Evolutionary conservation across 2,329 filamentous ascomycete species (phyloP).

Genomic region (Beauveria scarabaeidicola): DNA sequence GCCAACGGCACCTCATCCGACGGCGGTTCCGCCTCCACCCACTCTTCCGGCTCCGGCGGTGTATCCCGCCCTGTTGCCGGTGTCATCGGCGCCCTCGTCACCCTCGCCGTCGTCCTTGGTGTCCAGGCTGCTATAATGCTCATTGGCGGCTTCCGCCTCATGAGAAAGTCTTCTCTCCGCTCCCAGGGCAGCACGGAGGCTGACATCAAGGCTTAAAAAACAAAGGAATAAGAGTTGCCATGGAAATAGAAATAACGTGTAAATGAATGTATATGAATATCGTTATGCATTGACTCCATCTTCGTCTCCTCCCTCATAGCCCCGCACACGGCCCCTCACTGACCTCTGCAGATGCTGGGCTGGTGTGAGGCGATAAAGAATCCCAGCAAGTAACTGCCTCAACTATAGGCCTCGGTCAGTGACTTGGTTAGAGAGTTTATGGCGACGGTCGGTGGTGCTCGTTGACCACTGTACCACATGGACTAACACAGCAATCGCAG

Average conservation of each 20-base stretch:
- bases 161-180: constrained; percentile 36
- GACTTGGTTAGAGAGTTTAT: too few species aligned
- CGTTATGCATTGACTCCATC: not conserved
- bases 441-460: too few species aligned
- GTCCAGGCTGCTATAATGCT: constrained; percentile 35
- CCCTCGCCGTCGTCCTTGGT: constrained; percentile 40
- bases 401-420: too few species aligned
- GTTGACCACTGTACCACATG: too few species aligned
- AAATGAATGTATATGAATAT: not conserved
- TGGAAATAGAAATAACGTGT: not conserved
- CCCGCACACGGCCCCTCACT: too few species aligned
- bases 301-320: too few species aligned
- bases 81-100: constrained; percentile 68
- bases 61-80: constrained; percentile 68
- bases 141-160: constrained; percentile 36
- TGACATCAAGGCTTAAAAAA: not conserved
- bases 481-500: too few species aligned
- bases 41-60: constrained; percentile 25
- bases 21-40: constrained; percentile 17
- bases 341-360: too few species aligned
- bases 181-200: constrained; percentile 5
- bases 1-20: constrained; percentile 18
- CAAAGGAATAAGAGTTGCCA: not conserved
- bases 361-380: too few species aligned
- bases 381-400: too few species aligned